A percentile compares a stretch with the other conserved stretches of the same genome.
These are phyloP conservation scores for Pseudohalonectria lignicola DNA, from an alignment of 2,329 filamentous ascomycete species.

Conservation along the genomic window DNA sequence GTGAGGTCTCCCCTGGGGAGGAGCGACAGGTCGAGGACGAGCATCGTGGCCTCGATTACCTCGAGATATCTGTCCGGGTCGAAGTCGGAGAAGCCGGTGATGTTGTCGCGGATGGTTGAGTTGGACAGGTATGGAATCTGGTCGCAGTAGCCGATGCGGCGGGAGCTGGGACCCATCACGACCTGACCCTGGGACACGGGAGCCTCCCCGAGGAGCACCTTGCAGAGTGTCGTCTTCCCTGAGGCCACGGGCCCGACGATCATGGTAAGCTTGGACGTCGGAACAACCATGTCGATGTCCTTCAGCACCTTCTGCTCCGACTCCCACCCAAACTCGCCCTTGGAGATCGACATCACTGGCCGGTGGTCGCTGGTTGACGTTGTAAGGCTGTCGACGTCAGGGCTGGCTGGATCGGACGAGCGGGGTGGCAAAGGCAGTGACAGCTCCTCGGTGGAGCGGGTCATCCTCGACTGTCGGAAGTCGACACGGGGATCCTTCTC, in stretches of 20 bases:
- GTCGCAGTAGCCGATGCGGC: background rate
- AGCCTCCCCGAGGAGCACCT: background rate
- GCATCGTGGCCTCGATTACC: background rate
- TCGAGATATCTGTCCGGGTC: background rate
- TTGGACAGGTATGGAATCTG: background rate
- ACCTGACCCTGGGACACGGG: background rate
- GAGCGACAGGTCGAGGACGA: background rate
- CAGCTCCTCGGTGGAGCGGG: no score
- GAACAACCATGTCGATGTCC: slow-evolving; percentile 21
- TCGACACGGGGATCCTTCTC: no score
- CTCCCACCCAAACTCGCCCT: slow-evolving; percentile 23
- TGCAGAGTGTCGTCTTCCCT: slow-evolving; percentile 25
- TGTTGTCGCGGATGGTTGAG: background rate
- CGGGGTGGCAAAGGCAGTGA: no score
- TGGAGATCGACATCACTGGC: slow-evolving; percentile 3
- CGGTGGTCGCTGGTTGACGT: no score
- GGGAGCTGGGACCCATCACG: background rate
- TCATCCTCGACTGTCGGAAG: no score
- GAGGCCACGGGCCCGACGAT: slow-evolving; percentile 30
- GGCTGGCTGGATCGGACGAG: no score
- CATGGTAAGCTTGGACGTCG: slow-evolving; percentile 20
- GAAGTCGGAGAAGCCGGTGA: background rate
- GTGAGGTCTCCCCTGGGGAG: background rate
- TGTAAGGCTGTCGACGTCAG: no score
- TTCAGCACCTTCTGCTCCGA: slow-evolving; percentile 14